Percentiles rank a stretch among this genome's conserved stretches.
Evolutionary conservation across 768 basidiomycete genomes (phyloP).

Genomic region (Rhodotorula babjevae): DNA sequence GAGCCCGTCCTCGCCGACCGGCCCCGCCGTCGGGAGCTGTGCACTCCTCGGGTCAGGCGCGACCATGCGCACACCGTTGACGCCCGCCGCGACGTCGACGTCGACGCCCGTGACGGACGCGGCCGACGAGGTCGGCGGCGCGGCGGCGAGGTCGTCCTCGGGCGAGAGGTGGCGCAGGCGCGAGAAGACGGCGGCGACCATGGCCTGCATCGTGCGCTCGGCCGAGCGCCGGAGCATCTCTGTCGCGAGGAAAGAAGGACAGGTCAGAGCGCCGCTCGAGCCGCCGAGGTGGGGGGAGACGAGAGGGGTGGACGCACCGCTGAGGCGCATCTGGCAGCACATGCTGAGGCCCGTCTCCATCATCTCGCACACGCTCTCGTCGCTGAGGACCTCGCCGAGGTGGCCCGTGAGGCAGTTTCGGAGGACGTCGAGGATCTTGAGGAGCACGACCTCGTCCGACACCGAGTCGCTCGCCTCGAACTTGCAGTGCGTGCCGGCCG

Average conservation of each 20-base stretch:
- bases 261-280: too few relatives aligned
- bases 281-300: conserved; percentile 8
- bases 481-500: conserved; percentile 88
- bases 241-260: conserved; percentile 45
- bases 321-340: conserved; percentile 93
- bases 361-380: conserved; percentile 96
- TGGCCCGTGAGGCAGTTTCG: conserved; percentile 47
- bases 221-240: conserved; percentile 82
- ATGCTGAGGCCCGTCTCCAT: conserved; percentile 94
- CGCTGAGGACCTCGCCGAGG: conserved; percentile 70
- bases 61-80: conserved; percentile 18
- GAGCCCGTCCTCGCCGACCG: background rate
- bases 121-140: conserved; percentile 12
- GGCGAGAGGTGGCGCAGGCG: conserved; percentile 51
- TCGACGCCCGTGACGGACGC: conserved; percentile 6
- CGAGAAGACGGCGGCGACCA: conserved; percentile 75
- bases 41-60: conserved; percentile 42
- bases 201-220: conserved; percentile 79
- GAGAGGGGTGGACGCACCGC: conserved; percentile 61
- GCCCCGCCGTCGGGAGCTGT: conserved; percentile 31
- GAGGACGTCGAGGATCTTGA: conserved; percentile 76
- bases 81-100: conserved; percentile 19
- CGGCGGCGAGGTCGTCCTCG: conserved; percentile 16
- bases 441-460: conserved; percentile 91
- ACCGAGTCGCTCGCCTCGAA: conserved; percentile 96